Percentiles rank a stretch among this genome's conserved stretches.
These are phyloP conservation scores for Saturnispora galanensis DNA, from an alignment of 805 yeast species.

Conservation along the genomic window DNA sequence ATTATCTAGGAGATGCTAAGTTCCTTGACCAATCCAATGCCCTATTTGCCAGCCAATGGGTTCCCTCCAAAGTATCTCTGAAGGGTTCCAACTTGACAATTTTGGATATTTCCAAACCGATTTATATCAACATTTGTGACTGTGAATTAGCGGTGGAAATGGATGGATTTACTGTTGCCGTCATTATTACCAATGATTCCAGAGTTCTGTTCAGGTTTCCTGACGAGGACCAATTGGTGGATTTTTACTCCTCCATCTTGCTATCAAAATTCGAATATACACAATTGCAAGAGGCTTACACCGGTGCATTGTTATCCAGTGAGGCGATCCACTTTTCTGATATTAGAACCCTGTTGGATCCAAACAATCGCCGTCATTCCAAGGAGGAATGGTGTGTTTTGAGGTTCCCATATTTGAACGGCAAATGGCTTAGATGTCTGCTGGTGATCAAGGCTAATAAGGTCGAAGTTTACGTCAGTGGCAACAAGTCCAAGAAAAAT, in stretches of 20 bases:
- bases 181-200: constrained; percentile 21
- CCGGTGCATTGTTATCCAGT: constrained; percentile 52
- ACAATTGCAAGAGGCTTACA: constrained; percentile 50
- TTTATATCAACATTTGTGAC: constrained; percentile 45
- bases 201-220: constrained; percentile 19
- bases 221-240: constrained; percentile 20
- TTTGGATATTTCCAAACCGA: constrained; percentile 32
- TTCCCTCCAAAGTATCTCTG: constrained; percentile 21
- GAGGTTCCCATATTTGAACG: constrained; percentile 47
- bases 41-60: constrained; percentile 15
- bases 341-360: constrained; percentile 46
- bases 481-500: constrained; percentile 39
- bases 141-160: constrained; percentile 19
- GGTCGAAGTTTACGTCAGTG: constrained; percentile 42
- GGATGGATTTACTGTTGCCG: constrained; percentile 9
- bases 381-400: constrained; percentile 55
- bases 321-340: constrained; percentile 50
- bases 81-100: constrained; percentile 48
- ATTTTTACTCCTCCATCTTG: constrained; percentile 36
- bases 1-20: constrained; percentile 22
- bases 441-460: constrained; percentile 41
- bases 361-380: constrained; percentile 33
- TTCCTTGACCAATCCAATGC: constrained; percentile 6
- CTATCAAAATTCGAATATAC: constrained; percentile 49
- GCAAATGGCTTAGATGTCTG: constrained; percentile 50